Percentiles rank a stretch among this genome's conserved stretches.
Conservation (phyloP, 768 basidiomycete species). For the Xanthoconium stramineum region DNA sequence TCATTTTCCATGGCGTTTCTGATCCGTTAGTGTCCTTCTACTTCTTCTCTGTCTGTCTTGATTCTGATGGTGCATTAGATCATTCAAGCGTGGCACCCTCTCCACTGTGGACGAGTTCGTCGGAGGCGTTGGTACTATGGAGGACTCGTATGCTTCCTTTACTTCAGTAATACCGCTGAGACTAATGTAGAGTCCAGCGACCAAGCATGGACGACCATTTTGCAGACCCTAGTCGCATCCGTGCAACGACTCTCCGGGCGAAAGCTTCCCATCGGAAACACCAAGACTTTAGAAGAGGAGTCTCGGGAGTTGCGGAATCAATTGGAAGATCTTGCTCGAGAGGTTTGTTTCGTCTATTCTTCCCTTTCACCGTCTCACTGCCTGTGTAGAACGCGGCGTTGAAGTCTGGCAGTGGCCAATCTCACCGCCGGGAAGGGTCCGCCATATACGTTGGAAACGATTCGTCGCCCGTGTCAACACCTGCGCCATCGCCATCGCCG, state of each 20-base stretch:
- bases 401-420: not conserved
- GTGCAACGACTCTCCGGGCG: constrained; percentile 67
- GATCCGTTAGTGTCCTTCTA: constrained; percentile 48
- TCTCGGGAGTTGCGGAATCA: constrained; percentile 54
- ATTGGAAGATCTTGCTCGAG: constrained; percentile 62
- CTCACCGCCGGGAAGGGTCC: constrained; percentile 17
- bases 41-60: not conserved
- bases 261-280: constrained; percentile 51
- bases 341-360: constrained; percentile 42
- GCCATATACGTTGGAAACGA: constrained; percentile 14
- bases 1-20: constrained; percentile 55
- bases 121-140: constrained; percentile 53
- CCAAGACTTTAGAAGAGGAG: constrained; percentile 51
- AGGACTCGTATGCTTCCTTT: constrained; percentile 54
- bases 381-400: constrained; percentile 6
- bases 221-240: constrained; percentile 57
- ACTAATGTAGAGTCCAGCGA: constrained; percentile 43
- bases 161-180: not conserved
- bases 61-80: constrained; percentile 37
- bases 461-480: not conserved
- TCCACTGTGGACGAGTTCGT: constrained; percentile 63
- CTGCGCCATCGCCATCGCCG: constrained; percentile 17
- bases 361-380: not conserved
- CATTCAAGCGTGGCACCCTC: constrained; percentile 58
- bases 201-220: constrained; percentile 58